These are phyloP conservation scores for Arthrobotrys iridis DNA, from an alignment of 2,329 filamentous ascomycete species.

Conservation along the genomic window DNA sequence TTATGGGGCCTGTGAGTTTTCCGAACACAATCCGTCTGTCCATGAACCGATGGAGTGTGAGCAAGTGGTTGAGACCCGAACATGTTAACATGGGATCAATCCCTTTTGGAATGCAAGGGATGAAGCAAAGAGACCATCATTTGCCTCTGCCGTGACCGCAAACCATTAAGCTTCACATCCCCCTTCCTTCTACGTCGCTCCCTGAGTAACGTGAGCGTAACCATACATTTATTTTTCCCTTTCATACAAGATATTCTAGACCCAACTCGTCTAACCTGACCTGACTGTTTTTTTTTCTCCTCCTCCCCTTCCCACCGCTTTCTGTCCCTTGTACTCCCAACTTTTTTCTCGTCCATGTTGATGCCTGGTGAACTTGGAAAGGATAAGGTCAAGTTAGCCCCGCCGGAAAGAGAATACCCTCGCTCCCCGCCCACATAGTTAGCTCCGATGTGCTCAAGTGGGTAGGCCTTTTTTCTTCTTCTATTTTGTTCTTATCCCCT, in stretches of 20 bases:
- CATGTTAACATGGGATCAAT: slow-evolving; percentile 22
- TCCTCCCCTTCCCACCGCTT: not conserved
- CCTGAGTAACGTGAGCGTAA: not conserved
- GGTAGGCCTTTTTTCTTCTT: not conserved
- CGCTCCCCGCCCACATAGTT: slow-evolving; percentile 17
- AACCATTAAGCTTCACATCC: slow-evolving; percentile 15
- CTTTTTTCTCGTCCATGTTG: slow-evolving; percentile 17
- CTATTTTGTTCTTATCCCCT: slow-evolving; percentile 2
- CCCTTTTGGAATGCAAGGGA: slow-evolving; percentile 40
- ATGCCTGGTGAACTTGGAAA: slow-evolving; percentile 30
- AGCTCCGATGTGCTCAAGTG: not conserved
- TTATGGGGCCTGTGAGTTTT: not conserved
- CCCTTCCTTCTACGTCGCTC: slow-evolving; percentile 10
- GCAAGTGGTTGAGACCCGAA: slow-evolving; percentile 4
- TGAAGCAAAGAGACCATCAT: not conserved
- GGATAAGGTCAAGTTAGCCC: slow-evolving; percentile 13
- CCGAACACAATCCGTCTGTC: not conserved
- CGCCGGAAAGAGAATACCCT: slow-evolving; percentile 50
- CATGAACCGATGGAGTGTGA: slow-evolving; percentile 12
- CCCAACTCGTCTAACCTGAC: slow-evolving; percentile 14
- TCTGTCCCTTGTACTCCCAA: slow-evolving; percentile 30
- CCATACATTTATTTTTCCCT: slow-evolving; percentile 13
- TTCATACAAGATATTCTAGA: slow-evolving; percentile 29
- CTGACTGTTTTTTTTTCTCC: not conserved
- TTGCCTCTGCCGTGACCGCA: slow-evolving; percentile 18